These are phyloP conservation scores for Proliferodiscus dingleyae DNA, from an alignment of 2,329 filamentous ascomycete genomes.

Conservation along the genomic window DNA sequence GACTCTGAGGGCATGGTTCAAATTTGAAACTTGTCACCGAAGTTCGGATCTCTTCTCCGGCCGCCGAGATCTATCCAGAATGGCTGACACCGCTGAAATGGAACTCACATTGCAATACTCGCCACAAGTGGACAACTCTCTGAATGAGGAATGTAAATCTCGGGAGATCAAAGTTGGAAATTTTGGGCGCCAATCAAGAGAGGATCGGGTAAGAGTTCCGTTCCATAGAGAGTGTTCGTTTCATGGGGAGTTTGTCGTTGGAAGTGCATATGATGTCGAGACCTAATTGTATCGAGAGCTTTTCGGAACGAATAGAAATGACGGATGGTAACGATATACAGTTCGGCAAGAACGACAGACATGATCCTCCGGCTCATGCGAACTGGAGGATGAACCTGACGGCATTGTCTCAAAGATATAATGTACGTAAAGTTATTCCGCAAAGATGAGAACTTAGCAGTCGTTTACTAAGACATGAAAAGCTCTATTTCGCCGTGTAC, in stretches of 20 bases:
- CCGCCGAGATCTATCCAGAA: no score
- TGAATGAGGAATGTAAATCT: no score
- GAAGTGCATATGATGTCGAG: no score
- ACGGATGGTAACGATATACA: not conserved
- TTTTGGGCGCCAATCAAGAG: not conserved
- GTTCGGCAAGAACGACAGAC: not conserved
- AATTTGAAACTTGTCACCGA: no score
- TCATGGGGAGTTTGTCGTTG: no score
- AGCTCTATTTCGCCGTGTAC: conserved; percentile 59
- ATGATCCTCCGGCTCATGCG: conserved; percentile 6
- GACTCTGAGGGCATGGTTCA: no score
- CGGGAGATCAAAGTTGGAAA: not conserved
- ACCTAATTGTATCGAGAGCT: not conserved
- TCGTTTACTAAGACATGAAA: no score
- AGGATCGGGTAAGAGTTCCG: not conserved
- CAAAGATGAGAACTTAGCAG: no score
- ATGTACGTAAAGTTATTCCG: conserved; percentile 38
- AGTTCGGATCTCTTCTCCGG: no score
- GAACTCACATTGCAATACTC: no score
- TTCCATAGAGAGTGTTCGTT: not conserved
- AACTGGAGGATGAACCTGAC: conserved; percentile 51
- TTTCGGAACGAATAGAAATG: not conserved
- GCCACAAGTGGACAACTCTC: no score
- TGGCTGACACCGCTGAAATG: no score
- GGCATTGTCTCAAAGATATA: conserved; percentile 52